phyloP scores from a whole-genome alignment of 805 yeast genomes.

The Grigorovia yakushimaensis region DNA sequence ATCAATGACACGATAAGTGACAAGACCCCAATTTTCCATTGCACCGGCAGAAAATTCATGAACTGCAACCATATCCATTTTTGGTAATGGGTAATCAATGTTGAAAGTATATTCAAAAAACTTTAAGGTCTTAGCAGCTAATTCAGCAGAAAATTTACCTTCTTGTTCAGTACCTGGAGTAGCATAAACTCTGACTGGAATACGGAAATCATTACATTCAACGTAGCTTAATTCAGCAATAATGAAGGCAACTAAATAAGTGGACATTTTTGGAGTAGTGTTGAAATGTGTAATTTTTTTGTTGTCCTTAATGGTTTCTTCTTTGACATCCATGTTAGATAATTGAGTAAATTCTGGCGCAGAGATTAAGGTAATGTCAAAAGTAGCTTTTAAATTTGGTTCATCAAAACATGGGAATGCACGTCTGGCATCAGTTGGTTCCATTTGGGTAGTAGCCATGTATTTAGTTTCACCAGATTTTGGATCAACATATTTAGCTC shows the following conservation, averaged over 20 bases:
- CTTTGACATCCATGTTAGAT: constrained; percentile 56
- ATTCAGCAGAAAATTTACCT: constrained; percentile 54
- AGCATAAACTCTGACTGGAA: constrained; percentile 59
- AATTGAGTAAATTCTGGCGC: constrained; percentile 45
- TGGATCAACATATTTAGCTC: constrained; percentile 48
- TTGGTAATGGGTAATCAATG: constrained; percentile 70
- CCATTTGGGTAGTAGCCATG: constrained; percentile 37
- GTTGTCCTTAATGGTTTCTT: constrained; percentile 24
- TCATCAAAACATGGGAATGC: constrained; percentile 74
- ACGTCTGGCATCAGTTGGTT: constrained; percentile 67
- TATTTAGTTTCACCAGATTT: constrained; percentile 20
- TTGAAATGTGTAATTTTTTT: constrained; percentile 43
- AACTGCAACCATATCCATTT: constrained; percentile 69
- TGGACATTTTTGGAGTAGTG: constrained; percentile 64
- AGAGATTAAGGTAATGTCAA: constrained; percentile 47
- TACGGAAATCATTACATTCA: constrained; percentile 33
- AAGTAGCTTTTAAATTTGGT: constrained; percentile 60
- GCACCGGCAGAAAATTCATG: constrained; percentile 72
- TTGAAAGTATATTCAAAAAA: constrained; percentile 61
- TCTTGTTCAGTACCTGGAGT: constrained; percentile 45
- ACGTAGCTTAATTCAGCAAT: constrained; percentile 60
- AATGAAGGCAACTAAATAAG: constrained; percentile 63
- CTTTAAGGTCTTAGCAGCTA: constrained; percentile 53
- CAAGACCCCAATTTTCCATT: constrained; percentile 86
- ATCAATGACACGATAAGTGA: constrained; percentile 56